Percentiles rank a stretch among this genome's conserved stretches.
Evolutionary conservation across 192 early-diverging fungal species (phyloP).

Genomic region (Helicostylum pulchrum): DNA sequence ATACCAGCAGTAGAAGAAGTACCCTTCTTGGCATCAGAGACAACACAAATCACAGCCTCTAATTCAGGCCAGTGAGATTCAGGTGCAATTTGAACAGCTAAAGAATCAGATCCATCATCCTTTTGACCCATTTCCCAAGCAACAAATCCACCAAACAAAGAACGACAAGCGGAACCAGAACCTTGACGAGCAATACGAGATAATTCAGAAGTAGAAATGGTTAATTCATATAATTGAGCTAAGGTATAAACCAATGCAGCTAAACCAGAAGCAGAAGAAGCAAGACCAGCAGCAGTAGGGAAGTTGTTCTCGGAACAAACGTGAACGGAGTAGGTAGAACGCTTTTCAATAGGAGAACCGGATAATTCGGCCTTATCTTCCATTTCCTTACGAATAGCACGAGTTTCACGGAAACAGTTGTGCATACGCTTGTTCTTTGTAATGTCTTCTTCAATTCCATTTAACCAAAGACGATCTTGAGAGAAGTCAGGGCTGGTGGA

Average conservation of each 20-base stretch:
- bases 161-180: slow-evolving; percentile 96
- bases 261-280: slow-evolving; percentile 94
- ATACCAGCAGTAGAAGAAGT: slow-evolving; percentile 92
- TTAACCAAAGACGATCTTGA: slow-evolving; percentile 90
- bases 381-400: slow-evolving; percentile 64
- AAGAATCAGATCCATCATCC: slow-evolving; percentile 80
- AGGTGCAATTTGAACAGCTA: slow-evolving; percentile 88
- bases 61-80: slow-evolving; percentile 95
- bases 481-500: slow-evolving; percentile 59
- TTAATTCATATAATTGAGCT: slow-evolving; percentile 69
- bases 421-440: slow-evolving; percentile 76
- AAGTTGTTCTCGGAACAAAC: slow-evolving; percentile 99
- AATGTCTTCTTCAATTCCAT: slow-evolving; percentile 86
- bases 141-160: slow-evolving; percentile 97
- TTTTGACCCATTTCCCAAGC: slow-evolving; percentile 91
- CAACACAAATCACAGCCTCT: slow-evolving; percentile 92
- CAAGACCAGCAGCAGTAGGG: slow-evolving; percentile 97
- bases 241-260: slow-evolving; percentile 89
- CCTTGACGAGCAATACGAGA: slow-evolving; percentile 91
- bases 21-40: slow-evolving; percentile 89
- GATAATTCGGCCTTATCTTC: slow-evolving; percentile 47
- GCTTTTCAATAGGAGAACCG: slow-evolving; percentile 41
- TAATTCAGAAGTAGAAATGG: slow-evolving; percentile 68
- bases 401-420: slow-evolving; percentile 79
- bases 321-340: slow-evolving; percentile 72